Base-by-base conservation (phyloP, 495 filamentous ascomycete genomes). In the Neurospora sp. region DNA sequence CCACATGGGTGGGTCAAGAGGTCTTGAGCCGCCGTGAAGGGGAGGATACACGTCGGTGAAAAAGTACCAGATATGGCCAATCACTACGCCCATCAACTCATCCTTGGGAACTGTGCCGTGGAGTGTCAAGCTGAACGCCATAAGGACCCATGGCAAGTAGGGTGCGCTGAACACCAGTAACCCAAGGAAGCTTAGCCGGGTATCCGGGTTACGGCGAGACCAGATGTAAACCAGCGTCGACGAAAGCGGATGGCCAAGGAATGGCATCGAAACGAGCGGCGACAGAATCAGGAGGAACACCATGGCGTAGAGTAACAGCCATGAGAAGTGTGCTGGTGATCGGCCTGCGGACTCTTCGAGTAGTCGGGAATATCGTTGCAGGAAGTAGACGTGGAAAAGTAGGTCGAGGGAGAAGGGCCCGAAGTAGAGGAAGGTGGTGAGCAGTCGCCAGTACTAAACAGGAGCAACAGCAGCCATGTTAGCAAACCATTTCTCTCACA, bases 61-160 rank as follows among this genome's bases (percentile, higher is more conserved):
- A 84, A 97, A 99, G 80, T 98, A 99, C 92, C 94, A 99, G 39
- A 98, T 88, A 83, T 99, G 96, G 4, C 96, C 96, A 70, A 98
- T 93, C 8, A 94, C 88, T 18, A 97, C 92, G 8, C 96, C 96
- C 83, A 94, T 92, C 73, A 99, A 89, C 85, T 99, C 96, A 82
- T 99, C 96, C 86, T 96, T 97, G 14, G 96, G 96, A 40, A 97
- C 84, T 1, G 86, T 92, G 12, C 92, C 91, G 82, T 98, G 94
- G 77, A 98, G 84, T 16, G 96, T 84, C 69, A 98, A 81, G 72
- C 91, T 94, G 81, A 99, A 96, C 0, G 86, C 92, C 88, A 99
- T 94, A 78, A 99, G 83, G 9, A 99, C 96, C 96, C 96, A 98
- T 1, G 96, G 96, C 69, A 99, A 84, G 79, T 95, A 99, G 3